Evolutionary conservation across 345 rosid species (phyloP), one percentile per base, ranked within the genome.

Genomic region (Boechera divaricarpa): DNA sequence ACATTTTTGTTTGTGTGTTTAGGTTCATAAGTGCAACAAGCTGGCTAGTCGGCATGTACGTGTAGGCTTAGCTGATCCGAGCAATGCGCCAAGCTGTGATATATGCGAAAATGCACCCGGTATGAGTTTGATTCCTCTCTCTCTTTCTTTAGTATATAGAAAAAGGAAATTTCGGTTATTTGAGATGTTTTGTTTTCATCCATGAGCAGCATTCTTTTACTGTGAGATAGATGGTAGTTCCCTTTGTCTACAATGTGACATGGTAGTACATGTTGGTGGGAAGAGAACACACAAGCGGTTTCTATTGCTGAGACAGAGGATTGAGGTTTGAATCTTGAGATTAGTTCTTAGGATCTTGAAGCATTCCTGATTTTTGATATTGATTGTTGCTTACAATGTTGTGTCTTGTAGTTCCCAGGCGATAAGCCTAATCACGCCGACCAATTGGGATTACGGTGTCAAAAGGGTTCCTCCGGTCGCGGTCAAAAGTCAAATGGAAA

Each of bases 1-100:
- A 33, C 67, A 33, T 55, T 45, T 39, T 42, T 47, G 42, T 54
- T 44, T 53, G 10, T 55, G 36, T 57, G 66, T 57, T 28, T 63
- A 93, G 97, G 96, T 91, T 42, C 98, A 91, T 63, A 81, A 82
- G 91, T 90, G 94, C 75, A 90, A 93, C 80, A 87, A 90, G 84
- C 85, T 90, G 11, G 98, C 97, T 59, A 88, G 92, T 70, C 82
- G 96, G 59, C 98, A 93, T 84, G 84, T 90, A 42, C 78, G 96
- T 53, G 91, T 88, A 53, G 89, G 94, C 53, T 84, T 93, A 29
- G 98, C 91, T 10, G 78, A 68, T 85, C 96, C 96, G 6, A 86
- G 85, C 29, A 85, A 79, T 67, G 86, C 85, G 58, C 91, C 92
- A 9, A 86, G 85, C 38, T 93, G 98, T 79, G 97, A 90, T 61